phyloP scores from a whole-genome alignment of 768 basidiomycete species.

The Infundibulicybe gibba region DNA sequence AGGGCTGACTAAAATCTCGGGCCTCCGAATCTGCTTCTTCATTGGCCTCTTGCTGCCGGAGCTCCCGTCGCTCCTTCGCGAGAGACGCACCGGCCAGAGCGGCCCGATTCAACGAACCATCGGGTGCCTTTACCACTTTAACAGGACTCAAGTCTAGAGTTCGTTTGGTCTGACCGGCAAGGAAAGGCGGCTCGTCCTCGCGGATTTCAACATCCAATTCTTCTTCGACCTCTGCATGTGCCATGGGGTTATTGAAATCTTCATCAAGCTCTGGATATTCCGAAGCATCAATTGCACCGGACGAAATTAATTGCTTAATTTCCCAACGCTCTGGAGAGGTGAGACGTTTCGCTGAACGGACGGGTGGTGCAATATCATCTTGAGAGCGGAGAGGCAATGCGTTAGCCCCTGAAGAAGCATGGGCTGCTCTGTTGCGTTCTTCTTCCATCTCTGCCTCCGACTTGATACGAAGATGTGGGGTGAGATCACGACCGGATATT shows the following conservation, averaged over 20 bases:
- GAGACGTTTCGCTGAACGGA: slow-evolving; percentile 82
- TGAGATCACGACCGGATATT: slow-evolving; percentile 81
- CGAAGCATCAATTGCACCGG: slow-evolving; percentile 86
- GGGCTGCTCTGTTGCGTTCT: slow-evolving; percentile 59
- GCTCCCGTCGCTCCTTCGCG: slow-evolving; percentile 92
- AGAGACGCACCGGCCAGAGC: slow-evolving; percentile 91
- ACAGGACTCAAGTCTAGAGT: slow-evolving; percentile 95
- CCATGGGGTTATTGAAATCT: slow-evolving; percentile 71
- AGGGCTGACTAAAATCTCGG: slow-evolving; percentile 92
- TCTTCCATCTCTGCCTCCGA: slow-evolving; percentile 93
- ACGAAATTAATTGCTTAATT: slow-evolving; percentile 97
- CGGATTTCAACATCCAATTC: slow-evolving; percentile 96
- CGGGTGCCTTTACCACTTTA: slow-evolving; percentile 97
- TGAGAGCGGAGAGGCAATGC: slow-evolving; percentile 70
- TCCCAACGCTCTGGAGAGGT: slow-evolving; percentile 99
- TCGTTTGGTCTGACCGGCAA: slow-evolving; percentile 94
- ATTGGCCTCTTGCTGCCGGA: slow-evolving; percentile 92
- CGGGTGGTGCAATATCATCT: slow-evolving; percentile 43
- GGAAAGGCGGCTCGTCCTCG: slow-evolving; percentile 95
- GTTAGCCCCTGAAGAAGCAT: slow-evolving; percentile 79
- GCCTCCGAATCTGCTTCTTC: slow-evolving; percentile 93
- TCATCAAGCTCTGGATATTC: slow-evolving; percentile 95
- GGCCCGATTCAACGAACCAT: slow-evolving; percentile 94
- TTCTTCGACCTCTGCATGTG: slow-evolving; percentile 87
- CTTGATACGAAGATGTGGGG: slow-evolving; percentile 92